Percentiles rank a stretch among this genome's conserved stretches.
phyloP scores from a whole-genome alignment of 192 early-diverging fungal species.

The Entomortierella chlamydospora region DNA sequence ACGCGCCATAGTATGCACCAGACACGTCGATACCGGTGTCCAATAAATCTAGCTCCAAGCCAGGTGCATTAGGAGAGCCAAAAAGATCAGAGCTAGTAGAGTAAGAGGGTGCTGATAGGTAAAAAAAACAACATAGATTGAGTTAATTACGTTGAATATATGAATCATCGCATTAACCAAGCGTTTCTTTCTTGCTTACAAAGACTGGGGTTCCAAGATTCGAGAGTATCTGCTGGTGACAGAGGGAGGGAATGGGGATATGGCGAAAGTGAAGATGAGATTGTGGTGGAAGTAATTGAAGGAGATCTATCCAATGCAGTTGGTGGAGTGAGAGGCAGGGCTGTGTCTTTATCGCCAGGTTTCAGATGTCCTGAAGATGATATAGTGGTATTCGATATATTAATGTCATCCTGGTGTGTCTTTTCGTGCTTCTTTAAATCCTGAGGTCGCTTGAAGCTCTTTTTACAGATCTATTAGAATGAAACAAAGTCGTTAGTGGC shows the following conservation, averaged over 20 bases:
- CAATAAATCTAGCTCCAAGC: conserved; percentile 33
- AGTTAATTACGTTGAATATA: background rate
- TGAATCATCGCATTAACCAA: background rate
- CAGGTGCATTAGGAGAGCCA: conserved; percentile 32
- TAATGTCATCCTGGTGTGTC: conserved; percentile 71
- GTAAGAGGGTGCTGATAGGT: conserved; percentile 35
- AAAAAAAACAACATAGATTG: background rate
- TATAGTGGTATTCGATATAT: conserved; percentile 4
- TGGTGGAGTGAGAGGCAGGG: conserved; percentile 31
- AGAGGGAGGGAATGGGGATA: conserved; percentile 38
- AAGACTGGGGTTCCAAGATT: conserved; percentile 52
- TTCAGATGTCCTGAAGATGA: conserved; percentile 30
- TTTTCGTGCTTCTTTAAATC: conserved; percentile 95
- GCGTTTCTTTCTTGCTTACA: conserved; percentile 15
- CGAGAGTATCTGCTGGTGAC: conserved; percentile 40
- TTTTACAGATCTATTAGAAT: conserved; percentile 70
- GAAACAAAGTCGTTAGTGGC: too few relatives aligned
- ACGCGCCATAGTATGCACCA: conserved; percentile 21
- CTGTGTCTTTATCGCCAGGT: background rate
- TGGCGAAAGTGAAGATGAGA: conserved; percentile 22
- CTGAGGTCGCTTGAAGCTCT: conserved; percentile 94
- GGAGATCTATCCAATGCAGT: conserved; percentile 38
- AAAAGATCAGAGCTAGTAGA: conserved; percentile 42
- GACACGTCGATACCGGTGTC: conserved; percentile 19
- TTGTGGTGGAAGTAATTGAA: conserved; percentile 22